Conservation (phyloP, 2,329 filamentous ascomycete genomes). For the Aspergillus sp. region DNA sequence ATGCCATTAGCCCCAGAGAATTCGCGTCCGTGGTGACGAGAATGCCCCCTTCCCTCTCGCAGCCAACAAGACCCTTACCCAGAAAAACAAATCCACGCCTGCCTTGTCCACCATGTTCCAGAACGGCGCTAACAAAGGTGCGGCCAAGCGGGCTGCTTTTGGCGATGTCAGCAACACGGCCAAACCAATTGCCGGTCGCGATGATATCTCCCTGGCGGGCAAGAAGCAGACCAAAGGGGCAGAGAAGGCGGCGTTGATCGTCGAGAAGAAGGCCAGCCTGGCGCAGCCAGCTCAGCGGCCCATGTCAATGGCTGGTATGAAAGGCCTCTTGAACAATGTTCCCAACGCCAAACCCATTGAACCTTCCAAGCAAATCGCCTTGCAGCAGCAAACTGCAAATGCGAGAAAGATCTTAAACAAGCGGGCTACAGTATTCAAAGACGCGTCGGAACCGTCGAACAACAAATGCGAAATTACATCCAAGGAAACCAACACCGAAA, state of each 20-base stretch:
- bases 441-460: slow-evolving; percentile 43
- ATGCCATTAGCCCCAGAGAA: slow-evolving; percentile 66
- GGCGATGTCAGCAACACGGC: slow-evolving; percentile 76
- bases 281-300: slow-evolving; percentile 66
- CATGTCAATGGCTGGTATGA: slow-evolving; percentile 44
- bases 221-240: slow-evolving; percentile 45
- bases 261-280: slow-evolving; percentile 50
- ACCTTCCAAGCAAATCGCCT: slow-evolving; percentile 33
- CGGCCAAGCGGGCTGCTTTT: slow-evolving; percentile 76
- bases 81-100: slow-evolving; percentile 77
- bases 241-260: slow-evolving; percentile 32
- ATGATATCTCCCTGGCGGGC: slow-evolving; percentile 57
- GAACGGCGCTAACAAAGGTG: slow-evolving; percentile 61
- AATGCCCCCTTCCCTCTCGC: slow-evolving; percentile 59
- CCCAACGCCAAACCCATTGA: slow-evolving; percentile 36
- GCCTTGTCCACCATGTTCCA: slow-evolving; percentile 59
- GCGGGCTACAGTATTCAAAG: slow-evolving; percentile 59
- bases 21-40: slow-evolving; percentile 68
- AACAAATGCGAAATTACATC: slow-evolving; percentile 32
- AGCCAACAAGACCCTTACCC: slow-evolving; percentile 66
- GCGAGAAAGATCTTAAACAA: slow-evolving; percentile 54
- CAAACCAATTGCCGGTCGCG: slow-evolving; percentile 49
- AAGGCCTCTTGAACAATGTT: slow-evolving; percentile 40
- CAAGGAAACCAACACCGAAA: slow-evolving; percentile 31
- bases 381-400: slow-evolving; percentile 38